Evolutionary conservation across 495 filamentous ascomycete genomes (phyloP).

Genomic region (Annulohypoxylon nitens): DNA sequence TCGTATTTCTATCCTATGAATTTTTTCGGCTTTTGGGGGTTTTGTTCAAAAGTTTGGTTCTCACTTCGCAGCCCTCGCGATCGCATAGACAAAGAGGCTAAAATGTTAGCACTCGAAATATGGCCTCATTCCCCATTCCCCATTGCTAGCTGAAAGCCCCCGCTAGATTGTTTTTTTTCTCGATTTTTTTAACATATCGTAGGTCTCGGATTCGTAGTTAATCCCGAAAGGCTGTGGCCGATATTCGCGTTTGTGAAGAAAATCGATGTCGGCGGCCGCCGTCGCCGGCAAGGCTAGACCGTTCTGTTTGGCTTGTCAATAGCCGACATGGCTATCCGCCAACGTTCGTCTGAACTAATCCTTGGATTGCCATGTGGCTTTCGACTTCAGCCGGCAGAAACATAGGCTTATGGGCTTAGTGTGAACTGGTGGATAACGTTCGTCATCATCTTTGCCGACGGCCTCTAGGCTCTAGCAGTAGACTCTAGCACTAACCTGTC

Average conservation of each 20-base stretch:
- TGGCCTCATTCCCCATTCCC: slow-evolving; percentile 13
- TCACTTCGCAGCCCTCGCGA: slow-evolving; percentile 15
- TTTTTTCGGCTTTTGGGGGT: neutral
- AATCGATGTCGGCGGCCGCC: slow-evolving; percentile 10
- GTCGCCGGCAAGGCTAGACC: slow-evolving; percentile 15
- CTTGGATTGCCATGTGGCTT: slow-evolving; percentile 44
- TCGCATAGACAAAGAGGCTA: neutral
- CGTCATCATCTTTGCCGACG: slow-evolving; percentile 30
- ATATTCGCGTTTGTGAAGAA: slow-evolving; percentile 4
- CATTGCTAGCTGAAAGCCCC: slow-evolving; percentile 30
- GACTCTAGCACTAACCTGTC: slow-evolving; percentile 20
- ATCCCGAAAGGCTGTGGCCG: slow-evolving; percentile 2
- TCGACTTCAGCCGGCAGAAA: slow-evolving; percentile 9
- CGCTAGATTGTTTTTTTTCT: slow-evolving; percentile 1
- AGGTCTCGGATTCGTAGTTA: neutral
- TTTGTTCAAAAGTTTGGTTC: slow-evolving; percentile 18
- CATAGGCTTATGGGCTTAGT: slow-evolving; percentile 10
- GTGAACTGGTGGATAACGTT: slow-evolving; percentile 14
- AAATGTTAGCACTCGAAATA: neutral
- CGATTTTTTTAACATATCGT: neutral
- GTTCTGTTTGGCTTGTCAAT: slow-evolving; percentile 3
- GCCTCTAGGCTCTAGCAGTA: slow-evolving; percentile 2
- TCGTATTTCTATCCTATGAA: slow-evolving; percentile 14
- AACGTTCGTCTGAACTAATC: slow-evolving; percentile 21
- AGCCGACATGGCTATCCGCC: neutral